Base-by-base conservation (phyloP, 2,329 filamentous ascomycete species). In the Lomentospora prolificans region DNA sequence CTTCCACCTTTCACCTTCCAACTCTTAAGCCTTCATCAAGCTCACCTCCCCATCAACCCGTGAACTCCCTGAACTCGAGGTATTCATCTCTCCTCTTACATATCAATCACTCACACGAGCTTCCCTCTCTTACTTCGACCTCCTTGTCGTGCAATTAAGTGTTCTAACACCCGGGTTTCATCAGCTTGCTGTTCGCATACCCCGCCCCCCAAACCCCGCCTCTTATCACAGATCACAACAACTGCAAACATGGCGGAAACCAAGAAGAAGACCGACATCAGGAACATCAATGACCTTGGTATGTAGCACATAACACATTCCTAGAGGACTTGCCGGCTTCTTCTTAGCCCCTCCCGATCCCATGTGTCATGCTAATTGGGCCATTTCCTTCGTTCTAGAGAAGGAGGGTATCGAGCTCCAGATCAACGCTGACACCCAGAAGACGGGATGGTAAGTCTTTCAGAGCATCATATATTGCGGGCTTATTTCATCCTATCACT, bases 231-330 rank as follows among this genome's bases (percentile, higher is more conserved):
- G 14, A 27, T 36, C 51, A 19, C 24, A 51, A 51, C 50, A 25
- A 33, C 46, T 36, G 55, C 55, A 31, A 46, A 33, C 48, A 52
- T 53, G 48, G 51, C 55, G 33, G 33, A 19, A 24, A 36, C 46
- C 22, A 30, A 39, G 48, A 56, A 56, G 39, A 52, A 44, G 48
- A 52, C n/a, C 25, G 50, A 36, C n/a, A 83, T 92, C 57, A 84
- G 78, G 72, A 95, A 90, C 73, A 87, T 96, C 73, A 83, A 84
- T 64, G 91, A 96, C 63, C 80, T 96, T 61, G 86, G 90, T 95
- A 79, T 72, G 85, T 72, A 33, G 30, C n/a, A n/a, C n/a, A n/a
- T n/a, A n/a, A n/a, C n/a, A n/a, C n/a, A n/a, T n/a, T 12, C 30
- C 27, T 50, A 57, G 44, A 55, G 54, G n/a, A n/a, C n/a, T n/a